A percentile compares a stretch with the other conserved stretches of the same genome.
These are phyloP conservation scores for thale cress (Arabidopsis thaliana) DNA, from an alignment of 345 rosid genomes.

Conservation along the genomic window DNA sequence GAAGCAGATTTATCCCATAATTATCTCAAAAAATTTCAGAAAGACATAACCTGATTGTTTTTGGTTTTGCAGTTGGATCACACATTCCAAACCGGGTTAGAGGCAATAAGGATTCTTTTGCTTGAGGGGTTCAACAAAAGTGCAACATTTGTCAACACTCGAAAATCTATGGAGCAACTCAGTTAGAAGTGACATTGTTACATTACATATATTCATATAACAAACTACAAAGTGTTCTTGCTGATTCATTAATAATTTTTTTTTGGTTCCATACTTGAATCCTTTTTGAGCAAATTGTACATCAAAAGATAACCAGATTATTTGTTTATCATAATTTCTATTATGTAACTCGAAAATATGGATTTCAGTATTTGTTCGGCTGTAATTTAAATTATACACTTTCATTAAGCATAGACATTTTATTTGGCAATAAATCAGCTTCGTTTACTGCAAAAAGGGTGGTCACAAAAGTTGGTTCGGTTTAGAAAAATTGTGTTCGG, in stretches of 20 bases:
- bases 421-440: too few relatives aligned
- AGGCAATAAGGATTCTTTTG: constrained; percentile 73
- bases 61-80: constrained; percentile 69
- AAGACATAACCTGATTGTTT: constrained; percentile 8
- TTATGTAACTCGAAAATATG: not conserved
- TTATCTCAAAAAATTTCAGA: not conserved
- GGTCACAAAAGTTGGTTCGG: not conserved
- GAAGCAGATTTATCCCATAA: constrained; percentile 17
- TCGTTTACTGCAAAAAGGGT: too few relatives aligned
- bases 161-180: constrained; percentile 66
- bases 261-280: not conserved
- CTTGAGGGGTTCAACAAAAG: constrained; percentile 81
- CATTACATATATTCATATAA: constrained; percentile 3
- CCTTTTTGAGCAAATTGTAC: constrained; percentile 32
- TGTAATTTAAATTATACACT: too few relatives aligned
- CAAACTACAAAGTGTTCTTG: not conserved
- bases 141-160: constrained; percentile 80
- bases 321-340: not conserved
- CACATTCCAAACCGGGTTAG: constrained; percentile 67
- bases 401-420: too few relatives aligned
- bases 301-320: not conserved
- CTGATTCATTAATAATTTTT: constrained; percentile 9
- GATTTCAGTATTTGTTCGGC: not conserved
- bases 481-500: not conserved
- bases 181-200: constrained; percentile 38